phyloP scores from a whole-genome alignment of 169 alveolate genomes.

The Plasmodium chabaudi region DNA sequence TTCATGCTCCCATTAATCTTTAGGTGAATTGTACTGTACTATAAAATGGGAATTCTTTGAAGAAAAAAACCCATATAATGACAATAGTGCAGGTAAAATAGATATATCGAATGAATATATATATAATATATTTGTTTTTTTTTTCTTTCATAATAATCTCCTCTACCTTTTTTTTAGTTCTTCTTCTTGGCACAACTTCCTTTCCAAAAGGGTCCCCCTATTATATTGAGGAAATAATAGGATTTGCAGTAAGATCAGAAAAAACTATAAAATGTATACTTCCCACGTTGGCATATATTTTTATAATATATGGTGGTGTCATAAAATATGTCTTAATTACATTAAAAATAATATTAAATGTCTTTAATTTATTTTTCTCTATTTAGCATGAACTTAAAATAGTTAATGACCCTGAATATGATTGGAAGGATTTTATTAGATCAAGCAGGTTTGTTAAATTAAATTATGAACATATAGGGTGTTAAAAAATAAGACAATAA shows the following conservation, averaged over 20 bases:
- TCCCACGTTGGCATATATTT: too few species aligned
- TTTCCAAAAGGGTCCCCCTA: conserved; percentile 64
- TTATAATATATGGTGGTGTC: too few species aligned
- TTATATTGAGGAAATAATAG: conserved; percentile 67
- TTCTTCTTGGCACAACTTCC: conserved; percentile 63
- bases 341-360: neutral
- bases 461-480: neutral
- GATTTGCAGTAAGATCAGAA: conserved; percentile 55
- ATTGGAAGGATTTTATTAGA: conserved; percentile 77
- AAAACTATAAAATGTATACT: neutral
- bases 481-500: neutral
- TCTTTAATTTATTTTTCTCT: neutral
- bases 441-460: conserved; percentile 57
- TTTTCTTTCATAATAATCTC: neutral
- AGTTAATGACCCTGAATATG: conserved; percentile 77
- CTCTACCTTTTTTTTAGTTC: conserved; percentile 21
- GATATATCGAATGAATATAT: neutral
- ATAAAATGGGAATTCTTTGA: conserved; percentile 76
- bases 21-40: conserved; percentile 72
- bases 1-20: neutral
- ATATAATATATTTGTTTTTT: neutral
- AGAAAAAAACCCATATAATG: conserved; percentile 77
- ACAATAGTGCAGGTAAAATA: conserved; percentile 66
- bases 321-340: too few species aligned
- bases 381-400: conserved; percentile 72